These are phyloP conservation scores for Linum trigynum DNA, from an alignment of 345 rosid species.

Conservation along the genomic window DNA sequence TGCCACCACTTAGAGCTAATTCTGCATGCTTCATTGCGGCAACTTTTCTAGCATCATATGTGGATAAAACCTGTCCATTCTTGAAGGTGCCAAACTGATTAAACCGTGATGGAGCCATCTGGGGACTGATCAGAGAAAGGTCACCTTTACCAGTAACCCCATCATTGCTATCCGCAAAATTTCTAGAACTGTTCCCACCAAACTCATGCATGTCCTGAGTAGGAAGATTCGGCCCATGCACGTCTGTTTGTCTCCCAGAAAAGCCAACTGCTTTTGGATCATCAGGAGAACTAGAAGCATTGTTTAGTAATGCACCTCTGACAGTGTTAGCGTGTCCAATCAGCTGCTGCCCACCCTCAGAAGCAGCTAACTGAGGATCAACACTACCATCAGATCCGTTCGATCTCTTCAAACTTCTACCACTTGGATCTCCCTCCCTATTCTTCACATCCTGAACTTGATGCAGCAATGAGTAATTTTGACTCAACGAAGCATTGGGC, in stretches of 20 bases:
- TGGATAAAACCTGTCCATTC: constrained; percentile 51
- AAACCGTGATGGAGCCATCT: constrained; percentile 77
- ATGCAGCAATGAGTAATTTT: constrained; percentile 38
- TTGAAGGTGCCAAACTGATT: constrained; percentile 56
- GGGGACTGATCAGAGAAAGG: constrained; percentile 52
- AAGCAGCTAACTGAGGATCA: constrained; percentile 34
- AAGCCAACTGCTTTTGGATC: constrained; percentile 31
- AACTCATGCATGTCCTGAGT: constrained; percentile 25
- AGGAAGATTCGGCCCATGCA: constrained; percentile 20
- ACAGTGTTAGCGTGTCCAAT: constrained; percentile 23
- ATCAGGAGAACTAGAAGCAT: constrained; percentile 19
- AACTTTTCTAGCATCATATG: constrained; percentile 32
- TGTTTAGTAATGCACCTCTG: constrained; percentile 26
- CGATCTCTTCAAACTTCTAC: constrained; percentile 41
- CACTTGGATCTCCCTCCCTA: constrained; percentile 36
- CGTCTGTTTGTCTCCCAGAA: constrained; percentile 22
- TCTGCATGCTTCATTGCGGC: constrained; percentile 34
- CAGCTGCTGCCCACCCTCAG: constrained; percentile 33
- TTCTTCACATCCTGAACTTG: constrained; percentile 48
- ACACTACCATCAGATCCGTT: constrained; percentile 34
- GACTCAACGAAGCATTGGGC: constrained; percentile 31
- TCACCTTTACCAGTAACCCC: constrained; percentile 33
- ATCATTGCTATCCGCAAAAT: constrained; percentile 26
- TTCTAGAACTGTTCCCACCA: constrained; percentile 31
- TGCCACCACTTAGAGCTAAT: constrained; percentile 32